phyloP scores from a whole-genome alignment of 202 grass and related monocot species.

The Bolboschoenoplectus hybrid region DNA sequence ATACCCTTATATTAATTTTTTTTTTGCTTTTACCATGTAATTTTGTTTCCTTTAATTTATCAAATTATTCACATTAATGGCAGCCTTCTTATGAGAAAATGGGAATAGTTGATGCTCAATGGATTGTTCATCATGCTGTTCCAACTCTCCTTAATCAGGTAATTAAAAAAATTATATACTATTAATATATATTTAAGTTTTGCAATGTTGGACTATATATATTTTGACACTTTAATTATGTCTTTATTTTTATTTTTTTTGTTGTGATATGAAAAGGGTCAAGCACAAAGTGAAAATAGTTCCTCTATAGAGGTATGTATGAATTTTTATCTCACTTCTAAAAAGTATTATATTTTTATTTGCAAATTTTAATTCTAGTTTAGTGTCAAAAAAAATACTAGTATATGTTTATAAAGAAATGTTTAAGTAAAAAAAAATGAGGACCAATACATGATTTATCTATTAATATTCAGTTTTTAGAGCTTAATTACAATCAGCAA shows the following conservation, averaged over 20 bases:
- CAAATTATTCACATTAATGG: background rate
- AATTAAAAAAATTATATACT: background rate
- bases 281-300: constrained; percentile 18
- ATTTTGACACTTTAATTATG: background rate
- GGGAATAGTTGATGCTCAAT: constrained; percentile 71
- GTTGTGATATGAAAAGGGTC: constrained; percentile 23
- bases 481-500: too few relatives aligned
- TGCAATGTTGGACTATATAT: background rate
- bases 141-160: constrained; percentile 66
- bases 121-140: constrained; percentile 49
- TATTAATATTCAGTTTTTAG: too few relatives aligned
- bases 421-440: too few relatives aligned
- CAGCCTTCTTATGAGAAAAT: constrained; percentile 55
- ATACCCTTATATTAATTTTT: background rate
- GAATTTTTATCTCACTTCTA: background rate
- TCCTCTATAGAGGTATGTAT: constrained; percentile 40
- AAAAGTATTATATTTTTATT: too few relatives aligned
- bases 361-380: too few relatives aligned
- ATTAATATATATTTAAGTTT: background rate
- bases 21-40: background rate
- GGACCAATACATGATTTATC: too few relatives aligned
- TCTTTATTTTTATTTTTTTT: constrained; percentile 17
- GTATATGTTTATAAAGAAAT: too few relatives aligned
- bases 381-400: background rate
- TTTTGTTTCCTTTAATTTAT: background rate